A percentile compares a stretch with the other conserved stretches of the same genome.
These are phyloP conservation scores for Quercus agrifolia DNA, from an alignment of 306 rosid species.

Conservation along the genomic window DNA sequence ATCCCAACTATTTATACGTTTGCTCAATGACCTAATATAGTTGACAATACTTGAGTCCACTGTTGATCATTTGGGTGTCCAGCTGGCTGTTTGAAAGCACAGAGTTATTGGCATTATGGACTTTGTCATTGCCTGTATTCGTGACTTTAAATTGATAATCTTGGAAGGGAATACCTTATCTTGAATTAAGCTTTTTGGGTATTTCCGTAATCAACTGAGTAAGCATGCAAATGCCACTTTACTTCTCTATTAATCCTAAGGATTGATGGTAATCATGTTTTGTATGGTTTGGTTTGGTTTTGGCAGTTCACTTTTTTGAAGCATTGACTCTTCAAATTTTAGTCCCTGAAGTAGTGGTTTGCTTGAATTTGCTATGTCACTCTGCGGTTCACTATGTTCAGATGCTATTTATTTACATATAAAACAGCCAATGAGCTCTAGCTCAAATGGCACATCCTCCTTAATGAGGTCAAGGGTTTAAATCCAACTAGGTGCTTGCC, in stretches of 20 bases:
- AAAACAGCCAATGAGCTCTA: too few relatives aligned
- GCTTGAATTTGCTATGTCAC: neutral
- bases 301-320: neutral
- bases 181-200: neutral
- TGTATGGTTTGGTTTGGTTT: neutral
- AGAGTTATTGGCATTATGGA: neutral
- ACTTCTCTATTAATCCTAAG: neutral
- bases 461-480: too few relatives aligned
- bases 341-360: neutral
- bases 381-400: neutral
- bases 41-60: neutral
- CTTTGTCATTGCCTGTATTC: neutral
- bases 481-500: too few relatives aligned
- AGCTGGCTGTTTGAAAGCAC: neutral
- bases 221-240: neutral
- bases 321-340: neutral
- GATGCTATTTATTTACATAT: too few relatives aligned
- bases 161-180: neutral
- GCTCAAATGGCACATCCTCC: too few relatives aligned
- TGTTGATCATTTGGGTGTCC: neutral
- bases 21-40: neutral
- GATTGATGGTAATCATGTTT: neutral
- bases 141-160: neutral
- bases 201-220: neutral
- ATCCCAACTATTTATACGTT: neutral